A percentile compares a stretch with the other conserved stretches of the same genome.
These are phyloP conservation scores for Globisporangium perplexum DNA, from an alignment of 352 stramenopile genomes.

Conservation along the genomic window DNA sequence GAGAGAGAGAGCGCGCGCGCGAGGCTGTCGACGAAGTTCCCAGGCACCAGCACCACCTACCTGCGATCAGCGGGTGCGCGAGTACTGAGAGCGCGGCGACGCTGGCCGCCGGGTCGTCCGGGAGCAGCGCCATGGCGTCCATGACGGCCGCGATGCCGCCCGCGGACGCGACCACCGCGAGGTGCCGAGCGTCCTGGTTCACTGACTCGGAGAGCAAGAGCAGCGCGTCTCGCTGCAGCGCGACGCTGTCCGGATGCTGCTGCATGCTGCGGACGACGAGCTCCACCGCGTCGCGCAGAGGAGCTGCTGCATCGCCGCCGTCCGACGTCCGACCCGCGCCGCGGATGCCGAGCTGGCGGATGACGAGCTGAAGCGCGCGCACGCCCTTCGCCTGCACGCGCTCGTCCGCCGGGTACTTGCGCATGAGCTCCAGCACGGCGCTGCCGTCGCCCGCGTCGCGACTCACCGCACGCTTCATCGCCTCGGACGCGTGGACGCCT, in stretches of 20 bases:
- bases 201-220: constrained; percentile 37
- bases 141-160: constrained; percentile 40
- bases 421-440: constrained; percentile 39
- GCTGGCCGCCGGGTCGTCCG: constrained; percentile 42
- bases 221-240: constrained; percentile 44
- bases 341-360: constrained; percentile 27
- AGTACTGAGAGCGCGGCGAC: constrained; percentile 46
- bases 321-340: no score
- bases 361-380: constrained; percentile 33
- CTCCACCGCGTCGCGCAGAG: constrained; percentile 17
- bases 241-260: constrained; percentile 20
- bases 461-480: constrained; percentile 46
- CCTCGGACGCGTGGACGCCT: constrained; percentile 26
- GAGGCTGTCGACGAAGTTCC: no score
- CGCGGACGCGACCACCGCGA: constrained; percentile 29
- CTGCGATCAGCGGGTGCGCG: constrained; percentile 45
- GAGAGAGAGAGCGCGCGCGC: neutral
- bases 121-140: constrained; percentile 39
- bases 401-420: constrained; percentile 32
- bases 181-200: constrained; percentile 16
- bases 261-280: constrained; percentile 43
- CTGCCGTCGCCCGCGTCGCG: constrained; percentile 38
- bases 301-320: neutral
- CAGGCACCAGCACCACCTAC: constrained; percentile 5
- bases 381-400: constrained; percentile 45